Percentiles rank a stretch among this genome's conserved stretches.
phyloP scores from a whole-genome alignment of 2,329 filamentous ascomycete species.

The Herpotrichia juniperi region DNA sequence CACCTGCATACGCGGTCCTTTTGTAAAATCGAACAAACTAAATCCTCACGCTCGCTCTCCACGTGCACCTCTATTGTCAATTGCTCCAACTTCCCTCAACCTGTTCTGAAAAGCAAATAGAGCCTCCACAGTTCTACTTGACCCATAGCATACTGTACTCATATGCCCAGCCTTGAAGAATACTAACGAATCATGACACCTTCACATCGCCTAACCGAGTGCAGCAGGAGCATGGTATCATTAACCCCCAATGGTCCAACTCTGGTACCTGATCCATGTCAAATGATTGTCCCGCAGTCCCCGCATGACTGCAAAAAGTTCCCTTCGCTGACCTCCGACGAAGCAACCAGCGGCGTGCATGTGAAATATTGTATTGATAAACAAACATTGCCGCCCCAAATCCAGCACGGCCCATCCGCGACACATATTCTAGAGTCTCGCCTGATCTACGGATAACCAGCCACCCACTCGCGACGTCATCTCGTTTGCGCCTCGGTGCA shows the following conservation, averaged over 20 bases:
- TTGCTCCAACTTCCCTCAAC: background rate
- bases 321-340: slow-evolving; percentile 40
- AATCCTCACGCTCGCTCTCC: slow-evolving; percentile 37
- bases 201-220: slow-evolving; percentile 28
- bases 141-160: slow-evolving; percentile 5
- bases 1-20: slow-evolving; percentile 51
- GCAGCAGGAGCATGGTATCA: slow-evolving; percentile 32
- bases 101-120: background rate
- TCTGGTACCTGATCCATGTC: slow-evolving; percentile 22
- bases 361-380: slow-evolving; percentile 2
- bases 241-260: slow-evolving; percentile 23
- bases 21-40: slow-evolving; percentile 46
- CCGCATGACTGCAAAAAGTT: slow-evolving; percentile 34
- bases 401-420: background rate
- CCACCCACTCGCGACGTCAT: slow-evolving; percentile 8
- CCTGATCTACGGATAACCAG: background rate
- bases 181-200: slow-evolving; percentile 18
- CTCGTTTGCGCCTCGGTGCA: background rate
- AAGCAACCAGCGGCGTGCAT: slow-evolving; percentile 13
- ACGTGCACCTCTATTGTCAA: background rate
- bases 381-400: background rate
- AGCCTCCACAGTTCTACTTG: background rate
- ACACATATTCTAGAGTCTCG: background rate
- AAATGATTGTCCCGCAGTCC: slow-evolving; percentile 18
- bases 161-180: background rate